phyloP scores from a whole-genome alignment of 345 rosid species.

The Lagerstroemia speciosa region DNA sequence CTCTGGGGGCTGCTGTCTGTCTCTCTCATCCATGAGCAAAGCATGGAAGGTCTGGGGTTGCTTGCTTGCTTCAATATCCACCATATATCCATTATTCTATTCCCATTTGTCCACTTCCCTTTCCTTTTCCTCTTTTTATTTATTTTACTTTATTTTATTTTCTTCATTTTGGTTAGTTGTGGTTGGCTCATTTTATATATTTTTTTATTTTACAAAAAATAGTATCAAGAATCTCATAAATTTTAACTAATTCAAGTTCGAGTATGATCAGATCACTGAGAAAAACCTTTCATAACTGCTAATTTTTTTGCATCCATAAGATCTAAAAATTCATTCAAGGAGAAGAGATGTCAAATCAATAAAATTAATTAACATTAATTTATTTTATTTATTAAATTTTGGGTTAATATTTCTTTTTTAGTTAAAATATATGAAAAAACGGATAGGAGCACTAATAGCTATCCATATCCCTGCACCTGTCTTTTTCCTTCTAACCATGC shows the following conservation, averaged over 20 bases:
- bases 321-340: no score
- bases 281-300: no score
- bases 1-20: constrained; percentile 23
- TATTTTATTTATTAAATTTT: background rate
- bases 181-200: background rate
- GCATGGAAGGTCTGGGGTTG: constrained; percentile 31
- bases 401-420: background rate
- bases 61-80: constrained; percentile 42
- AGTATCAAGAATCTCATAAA: background rate
- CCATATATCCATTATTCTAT: constrained; percentile 34
- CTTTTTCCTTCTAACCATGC: constrained; percentile 1
- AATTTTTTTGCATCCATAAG: no score
- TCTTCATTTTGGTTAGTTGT: constrained; percentile 9
- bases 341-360: no score
- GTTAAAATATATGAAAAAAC: background rate
- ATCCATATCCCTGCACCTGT: constrained; percentile 4
- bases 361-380: background rate
- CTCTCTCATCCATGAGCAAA: constrained; percentile 38
- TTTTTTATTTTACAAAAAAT: background rate
- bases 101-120: constrained; percentile 9
- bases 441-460: background rate
- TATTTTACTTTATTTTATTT: background rate
- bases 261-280: no score
- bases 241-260: no score
- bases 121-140: background rate